Conservation (phyloP, 2,329 filamentous ascomycete species). For the Colletotrichum lindemuthianum region DNA sequence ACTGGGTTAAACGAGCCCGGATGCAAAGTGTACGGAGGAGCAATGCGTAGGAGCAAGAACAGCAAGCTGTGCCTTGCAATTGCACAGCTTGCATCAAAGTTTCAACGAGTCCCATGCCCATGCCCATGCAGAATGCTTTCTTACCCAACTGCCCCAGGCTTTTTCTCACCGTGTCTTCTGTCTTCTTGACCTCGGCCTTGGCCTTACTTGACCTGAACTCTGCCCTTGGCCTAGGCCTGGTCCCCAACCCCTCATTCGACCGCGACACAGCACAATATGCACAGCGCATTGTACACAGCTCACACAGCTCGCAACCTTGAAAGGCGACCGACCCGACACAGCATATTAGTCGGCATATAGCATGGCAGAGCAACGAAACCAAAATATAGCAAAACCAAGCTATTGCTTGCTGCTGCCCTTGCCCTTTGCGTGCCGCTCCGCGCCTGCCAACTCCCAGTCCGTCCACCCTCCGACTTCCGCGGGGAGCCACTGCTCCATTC, state of each 20-base stretch:
- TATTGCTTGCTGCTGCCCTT: too few species aligned
- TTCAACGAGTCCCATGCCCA: conserved; percentile 1
- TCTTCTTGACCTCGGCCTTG: conserved; percentile 8
- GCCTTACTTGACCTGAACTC: not conserved
- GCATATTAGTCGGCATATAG: not conserved
- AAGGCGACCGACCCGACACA: not conserved
- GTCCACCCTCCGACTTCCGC: conserved; percentile 14
- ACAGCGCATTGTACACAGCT: conserved; percentile 29
- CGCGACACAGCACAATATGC: conserved; percentile 9
- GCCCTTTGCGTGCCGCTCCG: conserved; percentile 14
- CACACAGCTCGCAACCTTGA: conserved; percentile 24
- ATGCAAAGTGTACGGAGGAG: too few species aligned
- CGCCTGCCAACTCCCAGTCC: conserved; percentile 9
- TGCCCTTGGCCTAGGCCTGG: not conserved
- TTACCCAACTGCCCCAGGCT: too few species aligned
- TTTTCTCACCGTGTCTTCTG: not conserved
- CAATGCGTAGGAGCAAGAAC: not conserved
- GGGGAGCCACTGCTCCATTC: conserved; percentile 27
- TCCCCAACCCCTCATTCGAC: conserved; percentile 21
- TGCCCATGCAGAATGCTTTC: too few species aligned
- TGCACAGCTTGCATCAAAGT: conserved; percentile 20
- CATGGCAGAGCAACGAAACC: conserved; percentile 8
- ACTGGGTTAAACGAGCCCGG: too few species aligned
- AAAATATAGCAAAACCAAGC: conserved; percentile 19
- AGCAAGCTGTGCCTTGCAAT: not conserved